phyloP scores from a whole-genome alignment of 192 early-diverging fungal genomes.

The Thoreauomyces humboldtii region DNA sequence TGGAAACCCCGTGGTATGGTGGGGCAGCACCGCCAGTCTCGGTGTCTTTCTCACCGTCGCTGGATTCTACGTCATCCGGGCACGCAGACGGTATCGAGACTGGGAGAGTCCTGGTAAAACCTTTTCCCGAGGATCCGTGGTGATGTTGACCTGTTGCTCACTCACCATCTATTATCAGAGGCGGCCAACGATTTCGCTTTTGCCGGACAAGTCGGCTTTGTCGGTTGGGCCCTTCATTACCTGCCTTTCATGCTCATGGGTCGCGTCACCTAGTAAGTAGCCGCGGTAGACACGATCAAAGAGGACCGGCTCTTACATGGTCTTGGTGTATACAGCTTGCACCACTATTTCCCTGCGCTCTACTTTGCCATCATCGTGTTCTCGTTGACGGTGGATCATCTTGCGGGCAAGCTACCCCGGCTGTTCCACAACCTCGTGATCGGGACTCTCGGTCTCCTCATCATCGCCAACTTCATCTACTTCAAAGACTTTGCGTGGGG shows the following conservation, averaged over 20 bases:
- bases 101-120: conserved; percentile 38
- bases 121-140: background rate
- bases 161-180: conserved; percentile 5
- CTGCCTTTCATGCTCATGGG: conserved; percentile 95
- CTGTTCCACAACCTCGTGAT: conserved; percentile 45
- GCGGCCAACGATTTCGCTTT: conserved; percentile 64
- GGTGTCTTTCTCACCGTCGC: conserved; percentile 46
- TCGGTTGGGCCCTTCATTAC: conserved; percentile 96
- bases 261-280: conserved; percentile 76
- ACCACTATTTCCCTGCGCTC: conserved; percentile 95
- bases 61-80: conserved; percentile 60
- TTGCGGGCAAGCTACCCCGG: conserved; percentile 32
- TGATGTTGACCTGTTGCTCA: background rate
- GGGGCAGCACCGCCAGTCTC: conserved; percentile 61
- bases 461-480: conserved; percentile 21
- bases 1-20: conserved; percentile 95
- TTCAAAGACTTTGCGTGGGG: conserved; percentile 29
- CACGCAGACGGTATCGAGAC: conserved; percentile 62
- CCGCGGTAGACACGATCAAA: too few species aligned
- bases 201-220: conserved; percentile 66
- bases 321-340: conserved; percentile 48
- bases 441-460: background rate
- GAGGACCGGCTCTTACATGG: too few species aligned
- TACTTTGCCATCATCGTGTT: conserved; percentile 89
- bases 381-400: conserved; percentile 75